These are phyloP conservation scores for Nannizziopsis barbatae DNA, from an alignment of 2,329 filamentous ascomycete genomes.

Conservation along the genomic window DNA sequence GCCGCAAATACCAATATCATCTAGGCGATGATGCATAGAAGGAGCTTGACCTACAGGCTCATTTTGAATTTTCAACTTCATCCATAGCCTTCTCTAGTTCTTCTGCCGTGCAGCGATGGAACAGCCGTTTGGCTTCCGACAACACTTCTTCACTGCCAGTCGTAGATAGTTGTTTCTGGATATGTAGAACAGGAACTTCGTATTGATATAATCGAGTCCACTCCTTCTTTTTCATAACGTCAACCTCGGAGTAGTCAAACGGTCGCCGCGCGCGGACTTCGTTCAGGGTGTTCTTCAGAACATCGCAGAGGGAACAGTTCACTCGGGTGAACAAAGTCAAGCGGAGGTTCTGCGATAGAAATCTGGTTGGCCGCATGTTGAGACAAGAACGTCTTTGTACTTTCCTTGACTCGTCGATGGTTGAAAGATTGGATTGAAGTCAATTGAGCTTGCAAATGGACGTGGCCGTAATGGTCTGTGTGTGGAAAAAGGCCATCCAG, in stretches of 20 bases:
- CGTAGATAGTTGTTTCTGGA: slow-evolving; percentile 38
- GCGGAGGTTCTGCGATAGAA: slow-evolving; percentile 28
- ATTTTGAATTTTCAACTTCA: slow-evolving; percentile 29
- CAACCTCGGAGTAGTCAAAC: slow-evolving; percentile 48
- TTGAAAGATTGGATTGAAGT: background rate
- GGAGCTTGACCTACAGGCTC: background rate
- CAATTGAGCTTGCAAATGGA: background rate
- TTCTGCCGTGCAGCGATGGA: slow-evolving; percentile 50
- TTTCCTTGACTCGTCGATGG: background rate
- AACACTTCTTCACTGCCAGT: slow-evolving; percentile 40
- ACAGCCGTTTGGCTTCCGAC: slow-evolving; percentile 50
- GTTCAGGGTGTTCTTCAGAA: slow-evolving; percentile 47
- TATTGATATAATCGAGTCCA: slow-evolving; percentile 55
- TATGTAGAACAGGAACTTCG: slow-evolving; percentile 53
- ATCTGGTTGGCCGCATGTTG: slow-evolving; percentile 15
- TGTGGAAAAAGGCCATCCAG: slow-evolving; percentile 12
- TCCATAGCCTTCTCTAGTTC: slow-evolving; percentile 47
- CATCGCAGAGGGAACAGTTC: slow-evolving; percentile 50
- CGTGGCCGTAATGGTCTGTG: background rate
- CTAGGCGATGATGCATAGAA: too few species aligned
- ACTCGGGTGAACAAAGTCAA: slow-evolving; percentile 52
- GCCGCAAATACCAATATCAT: background rate
- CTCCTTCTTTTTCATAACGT: slow-evolving; percentile 48
- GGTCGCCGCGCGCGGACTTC: slow-evolving; percentile 43
- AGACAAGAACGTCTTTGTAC: background rate